phyloP scores from a whole-genome alignment of 1,284 basidiomycete species.

The Meripilus lineatus region DNA sequence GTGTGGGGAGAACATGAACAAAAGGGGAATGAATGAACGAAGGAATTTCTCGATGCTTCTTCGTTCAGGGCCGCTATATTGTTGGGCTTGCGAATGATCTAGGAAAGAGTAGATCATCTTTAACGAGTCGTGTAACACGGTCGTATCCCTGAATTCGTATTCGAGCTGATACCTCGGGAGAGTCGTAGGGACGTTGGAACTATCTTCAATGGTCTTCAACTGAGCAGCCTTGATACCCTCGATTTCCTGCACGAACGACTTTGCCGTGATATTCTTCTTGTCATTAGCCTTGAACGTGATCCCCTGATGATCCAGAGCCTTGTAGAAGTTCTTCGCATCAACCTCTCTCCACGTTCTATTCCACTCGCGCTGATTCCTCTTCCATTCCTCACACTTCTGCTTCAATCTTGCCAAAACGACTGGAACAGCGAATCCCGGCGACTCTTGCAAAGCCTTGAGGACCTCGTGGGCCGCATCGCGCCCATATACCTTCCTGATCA shows the following conservation, averaged over 20 bases:
- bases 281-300: slow-evolving; percentile 94
- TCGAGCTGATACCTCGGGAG: slow-evolving; percentile 56
- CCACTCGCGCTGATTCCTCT: slow-evolving; percentile 92
- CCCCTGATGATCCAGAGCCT: slow-evolving; percentile 94
- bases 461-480: slow-evolving; percentile 80
- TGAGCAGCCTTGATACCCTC: slow-evolving; percentile 77
- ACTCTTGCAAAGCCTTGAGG: slow-evolving; percentile 89
- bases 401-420: slow-evolving; percentile 90
- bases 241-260: slow-evolving; percentile 86
- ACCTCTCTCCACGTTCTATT: slow-evolving; percentile 97
- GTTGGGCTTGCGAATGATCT: slow-evolving; percentile 71
- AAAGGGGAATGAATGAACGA: slow-evolving; percentile 77
- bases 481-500: slow-evolving; percentile 95
- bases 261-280: slow-evolving; percentile 93
- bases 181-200: slow-evolving; percentile 24
- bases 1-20: slow-evolving; percentile 73
- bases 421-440: slow-evolving; percentile 86
- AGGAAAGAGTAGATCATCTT: slow-evolving; percentile 90
- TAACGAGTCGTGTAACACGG: slow-evolving; percentile 83
- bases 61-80: slow-evolving; percentile 76
- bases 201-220: slow-evolving; percentile 30
- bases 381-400: slow-evolving; percentile 98
- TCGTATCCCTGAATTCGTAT: slow-evolving; percentile 75
- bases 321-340: slow-evolving; percentile 96
- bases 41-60: slow-evolving; percentile 84